Base-by-base conservation (phyloP, 257 asterid species). In the Lithospermum erythrorhizon region DNA sequence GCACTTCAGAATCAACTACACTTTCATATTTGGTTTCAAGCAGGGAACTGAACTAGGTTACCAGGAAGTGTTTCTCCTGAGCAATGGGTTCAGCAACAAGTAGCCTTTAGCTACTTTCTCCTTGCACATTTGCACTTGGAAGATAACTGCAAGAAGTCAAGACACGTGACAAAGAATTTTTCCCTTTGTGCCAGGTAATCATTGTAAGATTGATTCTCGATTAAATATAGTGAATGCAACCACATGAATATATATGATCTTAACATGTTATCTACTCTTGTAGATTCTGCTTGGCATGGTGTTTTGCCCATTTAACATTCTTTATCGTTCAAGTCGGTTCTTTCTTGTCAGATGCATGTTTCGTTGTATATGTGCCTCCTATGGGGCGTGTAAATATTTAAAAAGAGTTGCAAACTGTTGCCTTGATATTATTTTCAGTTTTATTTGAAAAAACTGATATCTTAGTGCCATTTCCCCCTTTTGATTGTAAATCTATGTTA, bases 321-420 rank as follows among this genome's bases (percentile, higher is more conserved):
- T 88, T 47, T 85, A 76, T 61, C 94, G 81, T 47, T 81, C 96
- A 54, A 88, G 95, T 49, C 86, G 94, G 68, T 78, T 70, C 59
- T 83, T 79, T 78, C 86, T 85, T 52, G 66, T 83, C 48, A 87
- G 64, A 74, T 73, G 85, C 21, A 21, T 75, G 53, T 76, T 78
- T 59, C 95, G 59, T 65, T 83, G 95, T 68, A 55, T 85, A 59
- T 85, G 94, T 65, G 87, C 96, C 96, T 75, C 96, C 96, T 61
- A 79, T 88, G 18, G 85, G 83, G 74, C 67, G 72, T 86, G 93
- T 85, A 75, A 56, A 53, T 21, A 62, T 61, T 19, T 57, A 55
- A 59, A 19, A 4, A n/a, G 53, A 45, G 49, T 41, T 45, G 61
- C 58, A 21, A 45, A 14, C 18, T 41, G 20, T 5, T 15, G 25